phyloP scores from a whole-genome alignment of 23 red algal genomes.

The Porphyridium purpureum region DNA sequence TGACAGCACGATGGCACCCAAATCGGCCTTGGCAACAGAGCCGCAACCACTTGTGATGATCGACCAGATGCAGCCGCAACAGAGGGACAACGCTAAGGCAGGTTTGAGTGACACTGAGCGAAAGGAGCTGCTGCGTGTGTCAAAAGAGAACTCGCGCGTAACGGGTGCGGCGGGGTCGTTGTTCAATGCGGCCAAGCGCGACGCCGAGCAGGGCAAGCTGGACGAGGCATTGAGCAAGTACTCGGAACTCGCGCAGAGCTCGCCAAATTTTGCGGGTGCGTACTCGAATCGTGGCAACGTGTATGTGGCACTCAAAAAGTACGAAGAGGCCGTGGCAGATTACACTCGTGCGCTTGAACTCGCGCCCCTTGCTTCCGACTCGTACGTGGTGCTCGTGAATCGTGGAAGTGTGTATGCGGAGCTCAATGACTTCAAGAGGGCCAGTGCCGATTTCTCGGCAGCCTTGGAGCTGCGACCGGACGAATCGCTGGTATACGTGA shows the following conservation, averaged over 20 bases:
- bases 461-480: conserved; percentile 9
- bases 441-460: conserved; percentile 9
- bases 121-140: too few species aligned
- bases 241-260: conserved; percentile 14
- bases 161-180: conserved; percentile 15
- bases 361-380: conserved; percentile 45
- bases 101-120: too few species aligned
- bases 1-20: too few species aligned
- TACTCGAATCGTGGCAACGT: conserved; percentile 82
- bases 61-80: too few species aligned
- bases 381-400: conserved; percentile 70
- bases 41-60: too few species aligned
- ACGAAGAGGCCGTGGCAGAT: conserved; percentile 23
- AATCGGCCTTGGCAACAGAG: too few species aligned
- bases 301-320: conserved; percentile 12
- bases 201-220: conserved; percentile 19
- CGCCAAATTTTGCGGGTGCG: conserved; percentile 51
- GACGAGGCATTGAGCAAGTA: conserved; percentile 32
- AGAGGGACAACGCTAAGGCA: too few species aligned
- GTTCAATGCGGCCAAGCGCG: conserved; percentile 15
- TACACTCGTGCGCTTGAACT: conserved; percentile 50
- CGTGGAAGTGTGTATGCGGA: conserved; percentile 28
- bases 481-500: conserved; percentile 36
- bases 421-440: conserved; percentile 23
- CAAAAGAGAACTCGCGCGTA: conserved; percentile 3